Base-by-base conservation (phyloP, 768 basidiomycete species). In the Suillus placidus region DNA sequence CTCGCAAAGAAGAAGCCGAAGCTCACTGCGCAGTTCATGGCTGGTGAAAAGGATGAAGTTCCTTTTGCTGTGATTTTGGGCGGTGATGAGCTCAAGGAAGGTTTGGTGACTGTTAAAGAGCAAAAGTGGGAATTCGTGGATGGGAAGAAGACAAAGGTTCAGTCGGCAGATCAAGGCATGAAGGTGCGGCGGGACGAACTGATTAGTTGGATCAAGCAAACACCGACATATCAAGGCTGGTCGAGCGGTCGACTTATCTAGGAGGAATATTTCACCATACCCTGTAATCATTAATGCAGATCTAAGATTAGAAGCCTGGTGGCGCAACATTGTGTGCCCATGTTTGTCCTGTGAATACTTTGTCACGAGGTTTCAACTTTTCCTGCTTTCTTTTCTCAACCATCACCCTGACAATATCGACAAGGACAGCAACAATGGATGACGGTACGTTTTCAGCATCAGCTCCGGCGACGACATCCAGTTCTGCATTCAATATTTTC, bases 1-100 rank as follows among this genome's bases (percentile, higher is more conserved):
- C 80, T 95, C 71, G 92, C 93, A 66, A 98, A 97, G 77, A 87
- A 81, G 63, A 98, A 97, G 76, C 96, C 97, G 0, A 98, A 98
- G 75, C 77, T 94, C 40, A 83, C 84, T 0, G 83, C 87, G 3
- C 97, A 99, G 73, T 98, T 97, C 74, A 92, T 92, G 26, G 89
- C 90, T 1, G 93, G 92, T 34, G 97, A 97, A 79, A 89, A 82
- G 73, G 96, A 98, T 72, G 90, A 94, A 68, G 93, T 94, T 49
- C 97, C 96, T 0, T 97, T 94, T 77, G 95, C 92, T 2, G 85
- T 98, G 64, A 93, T 99, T 69, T 80, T 99, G n/a, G 96, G 95
- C 10, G 85, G 84, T 1, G 90, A 92, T 64, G 97, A 99, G 80
- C 80, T 95, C 64, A 88, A 88, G 72, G 84, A 86, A 55, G 97